Base-by-base conservation (phyloP, 2,329 filamentous ascomycete species). In the Plectosphaerella cucumerina region DNA sequence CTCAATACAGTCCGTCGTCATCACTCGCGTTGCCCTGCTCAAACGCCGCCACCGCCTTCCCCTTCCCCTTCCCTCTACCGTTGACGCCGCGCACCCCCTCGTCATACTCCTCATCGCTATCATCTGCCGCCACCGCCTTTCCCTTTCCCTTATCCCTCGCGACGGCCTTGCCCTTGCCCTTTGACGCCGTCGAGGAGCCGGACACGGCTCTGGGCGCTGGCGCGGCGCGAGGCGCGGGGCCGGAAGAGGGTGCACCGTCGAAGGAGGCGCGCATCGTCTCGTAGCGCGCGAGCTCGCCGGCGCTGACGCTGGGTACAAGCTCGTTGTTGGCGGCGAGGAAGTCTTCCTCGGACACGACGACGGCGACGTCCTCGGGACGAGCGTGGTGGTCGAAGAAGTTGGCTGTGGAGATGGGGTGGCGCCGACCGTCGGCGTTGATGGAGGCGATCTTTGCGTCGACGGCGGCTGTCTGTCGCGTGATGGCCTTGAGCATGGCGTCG, bases 401-500 rank as follows among this genome's bases (percentile, higher is more conserved):
- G 0, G 92, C 93, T 2, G 93, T 95, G 2, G 88, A 89, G 56
- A 97, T 81, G 5, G 78, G 74, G 42, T 76, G 47, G 52, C 48
- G 61, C 55, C 57, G 62, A 35, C 59, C 53, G 43, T 69, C 68
- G 3, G 72, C 66, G 60, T 89, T 89, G 66, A 96, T 75, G 5
- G 78, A 75, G 20, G 80, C 80, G 58, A 99, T 88, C 68, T 94
- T 94, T 47, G 82, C 77, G 65, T 99, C 94, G 3, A 97, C 92
- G 2, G 82, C 77, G 1, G 84, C 81, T 2, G 94, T 91, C 65
- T 95, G 90, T 5, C 94, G 85, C 3, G 94, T 99, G 52, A 99
- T 93, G 18, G 94, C 94, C 69, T 99, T 97, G 59, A 99, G 86
- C 94, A 99, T 99, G 48, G 94, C 91, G 68, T 99, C 94, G 42